Evolutionary conservation across 2,329 filamentous ascomycete genomes (phyloP), one percentile per base, ranked within the genome.

Genomic region (Botrytis fabae): DNA sequence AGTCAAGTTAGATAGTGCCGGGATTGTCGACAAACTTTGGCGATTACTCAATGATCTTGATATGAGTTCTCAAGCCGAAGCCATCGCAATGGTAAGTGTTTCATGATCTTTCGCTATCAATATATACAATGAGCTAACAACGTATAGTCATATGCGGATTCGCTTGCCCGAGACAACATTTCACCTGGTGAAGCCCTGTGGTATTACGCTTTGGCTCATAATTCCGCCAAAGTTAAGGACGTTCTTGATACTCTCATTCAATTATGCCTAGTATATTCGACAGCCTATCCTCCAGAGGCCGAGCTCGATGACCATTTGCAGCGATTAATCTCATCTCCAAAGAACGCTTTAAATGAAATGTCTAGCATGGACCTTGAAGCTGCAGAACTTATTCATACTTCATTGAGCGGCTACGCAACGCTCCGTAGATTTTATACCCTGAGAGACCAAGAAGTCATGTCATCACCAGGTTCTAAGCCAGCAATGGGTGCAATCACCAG

Each of bases 391-490:
- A 86, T 98, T 4, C 93, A 95, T 64, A 92, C 92, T 75, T 92
- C 95, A 83, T 89, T 98, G 16, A 96, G 93, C 80, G 95, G 95
- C 35, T 98, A 98, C 79, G 95, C 95, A 35, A 97, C 94, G 0
- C 85, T 98, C 32, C 92, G 95, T 51, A 92, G 91, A 77, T 98
- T 95, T 84, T 98, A 97, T 82, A 92, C 95, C 75, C 87, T 95
- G n/a, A 90, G 95, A 66, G 95, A 98, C 79, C 88, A 89, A 78
- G 85, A 86, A n/a, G 75, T 86, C 7, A 75, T 81, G 8, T 75
- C 82, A 16, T 74, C 79, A 62, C 80, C 82, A 38, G 82, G 81
- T 42, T 77, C 82, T 71, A 84, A 82, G 66, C 82, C 84, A 9
- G 82, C 74, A 35, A 71, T 74, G 35, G 73, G 76, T 8, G 86